phyloP scores from a whole-genome alignment of 768 basidiomycete species.

The Amanita exitialis region DNA sequence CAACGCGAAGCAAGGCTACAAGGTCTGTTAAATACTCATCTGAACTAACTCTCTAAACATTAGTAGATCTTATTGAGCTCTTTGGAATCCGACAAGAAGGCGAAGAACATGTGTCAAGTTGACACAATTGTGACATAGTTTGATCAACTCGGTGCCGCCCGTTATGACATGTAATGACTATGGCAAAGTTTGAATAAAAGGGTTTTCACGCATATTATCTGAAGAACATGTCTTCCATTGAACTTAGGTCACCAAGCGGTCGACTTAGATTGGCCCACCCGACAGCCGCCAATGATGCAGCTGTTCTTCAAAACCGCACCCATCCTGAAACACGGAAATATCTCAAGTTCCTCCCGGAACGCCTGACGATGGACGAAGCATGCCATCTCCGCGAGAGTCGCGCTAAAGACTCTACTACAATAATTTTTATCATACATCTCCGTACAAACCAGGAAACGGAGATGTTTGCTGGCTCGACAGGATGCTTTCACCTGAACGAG shows the following conservation, averaged over 20 bases:
- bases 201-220: too few species aligned
- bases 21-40: constrained; percentile 31
- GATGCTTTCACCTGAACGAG: constrained; percentile 28
- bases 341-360: constrained; percentile 27
- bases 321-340: constrained; percentile 28
- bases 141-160: background rate
- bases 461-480: constrained; percentile 26
- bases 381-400: constrained; percentile 23
- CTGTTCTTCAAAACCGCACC: constrained; percentile 22
- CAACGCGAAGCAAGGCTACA: constrained; percentile 76
- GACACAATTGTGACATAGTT: background rate
- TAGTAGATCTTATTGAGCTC: constrained; percentile 48
- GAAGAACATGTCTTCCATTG: constrained; percentile 20
- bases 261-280: constrained; percentile 26
- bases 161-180: background rate
- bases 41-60: background rate
- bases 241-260: constrained; percentile 22
- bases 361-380: constrained; percentile 24
- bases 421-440: constrained; percentile 28
- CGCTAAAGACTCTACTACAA: constrained; percentile 19
- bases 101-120: background rate
- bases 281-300: constrained; percentile 22
- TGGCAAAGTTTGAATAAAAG: background rate
- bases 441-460: constrained; percentile 15
- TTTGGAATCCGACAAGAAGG: constrained; percentile 17